phyloP scores from a whole-genome alignment of 805 yeast genomes.

The Kregervanrija fluxuum region DNA sequence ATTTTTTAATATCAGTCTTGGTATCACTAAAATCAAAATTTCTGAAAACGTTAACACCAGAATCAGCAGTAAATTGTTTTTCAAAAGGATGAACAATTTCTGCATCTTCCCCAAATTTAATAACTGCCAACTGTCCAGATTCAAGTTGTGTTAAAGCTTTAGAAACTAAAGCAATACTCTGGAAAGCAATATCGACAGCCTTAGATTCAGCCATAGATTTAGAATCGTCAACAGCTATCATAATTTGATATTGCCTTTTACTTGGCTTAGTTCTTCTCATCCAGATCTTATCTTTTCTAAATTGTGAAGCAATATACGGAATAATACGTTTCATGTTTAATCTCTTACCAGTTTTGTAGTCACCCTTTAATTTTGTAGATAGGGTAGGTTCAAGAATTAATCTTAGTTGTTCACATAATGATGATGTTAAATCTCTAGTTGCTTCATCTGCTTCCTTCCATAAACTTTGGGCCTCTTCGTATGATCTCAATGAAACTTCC shows the following conservation, averaged over 20 bases:
- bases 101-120: conserved; percentile 81
- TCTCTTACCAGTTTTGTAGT: conserved; percentile 94
- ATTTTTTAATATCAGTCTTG: conserved; percentile 71
- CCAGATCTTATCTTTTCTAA: conserved; percentile 98
- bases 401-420: conserved; percentile 86
- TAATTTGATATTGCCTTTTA: conserved; percentile 92
- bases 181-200: conserved; percentile 86
- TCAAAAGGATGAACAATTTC: conserved; percentile 86
- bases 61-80: conserved; percentile 71
- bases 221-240: conserved; percentile 97
- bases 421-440: conserved; percentile 83
- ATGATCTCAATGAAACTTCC: conserved; percentile 16
- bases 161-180: conserved; percentile 87
- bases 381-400: conserved; percentile 91
- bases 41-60: conserved; percentile 79
- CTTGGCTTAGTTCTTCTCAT: conserved; percentile 95
- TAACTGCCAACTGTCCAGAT: conserved; percentile 86
- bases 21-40: conserved; percentile 89
- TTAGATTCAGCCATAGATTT: conserved; percentile 94
- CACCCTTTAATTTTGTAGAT: conserved; percentile 93
- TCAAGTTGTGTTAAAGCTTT: conserved; percentile 91
- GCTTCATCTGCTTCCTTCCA: conserved; percentile 81
- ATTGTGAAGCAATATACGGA: conserved; percentile 95
- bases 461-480: conserved; percentile 61
- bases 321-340: conserved; percentile 96